These are phyloP conservation scores for Hortaea werneckii DNA, from an alignment of 2,329 filamentous ascomycete genomes.

Conservation along the genomic window DNA sequence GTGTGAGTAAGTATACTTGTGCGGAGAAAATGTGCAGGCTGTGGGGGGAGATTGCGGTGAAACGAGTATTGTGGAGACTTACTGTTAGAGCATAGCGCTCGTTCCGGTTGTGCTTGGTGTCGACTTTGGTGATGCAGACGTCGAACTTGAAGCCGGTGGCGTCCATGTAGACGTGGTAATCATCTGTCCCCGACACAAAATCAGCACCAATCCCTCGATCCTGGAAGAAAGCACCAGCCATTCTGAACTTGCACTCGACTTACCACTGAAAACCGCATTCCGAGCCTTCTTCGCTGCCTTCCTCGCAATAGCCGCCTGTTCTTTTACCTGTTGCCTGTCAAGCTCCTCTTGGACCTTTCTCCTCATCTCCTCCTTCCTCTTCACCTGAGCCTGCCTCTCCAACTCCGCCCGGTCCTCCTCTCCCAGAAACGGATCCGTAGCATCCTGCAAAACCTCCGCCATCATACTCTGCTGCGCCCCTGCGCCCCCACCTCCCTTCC, in stretches of 20 bases:
- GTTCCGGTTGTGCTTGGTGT: constrained; percentile 37
- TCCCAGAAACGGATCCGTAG: constrained; percentile 12
- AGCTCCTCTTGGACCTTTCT: constrained; percentile 24
- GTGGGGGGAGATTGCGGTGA: neutral
- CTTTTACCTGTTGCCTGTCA: constrained; percentile 21
- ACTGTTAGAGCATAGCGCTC: constrained; percentile 54
- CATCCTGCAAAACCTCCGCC: constrained; percentile 27
- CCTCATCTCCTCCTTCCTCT: constrained; percentile 4
- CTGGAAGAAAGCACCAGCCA: neutral
- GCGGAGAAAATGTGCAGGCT: neutral
- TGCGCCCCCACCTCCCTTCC: neutral
- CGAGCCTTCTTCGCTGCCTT: constrained; percentile 17
- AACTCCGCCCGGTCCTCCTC: constrained; percentile 22
- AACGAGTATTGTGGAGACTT: constrained; percentile 5
- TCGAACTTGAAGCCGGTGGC: constrained; percentile 53
- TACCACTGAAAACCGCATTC: constrained; percentile 25
- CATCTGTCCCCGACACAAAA: constrained; percentile 34
- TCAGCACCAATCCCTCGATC: neutral
- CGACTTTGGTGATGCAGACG: constrained; percentile 48
- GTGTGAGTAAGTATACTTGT: no score
- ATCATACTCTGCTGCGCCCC: constrained; percentile 10
- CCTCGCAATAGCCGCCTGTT: constrained; percentile 14
- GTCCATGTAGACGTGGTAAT: constrained; percentile 59
- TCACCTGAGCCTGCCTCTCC: constrained; percentile 19
- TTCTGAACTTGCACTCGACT: neutral